These are phyloP conservation scores for Alternaria viburni DNA, from an alignment of 2,329 filamentous ascomycete genomes.

Conservation along the genomic window DNA sequence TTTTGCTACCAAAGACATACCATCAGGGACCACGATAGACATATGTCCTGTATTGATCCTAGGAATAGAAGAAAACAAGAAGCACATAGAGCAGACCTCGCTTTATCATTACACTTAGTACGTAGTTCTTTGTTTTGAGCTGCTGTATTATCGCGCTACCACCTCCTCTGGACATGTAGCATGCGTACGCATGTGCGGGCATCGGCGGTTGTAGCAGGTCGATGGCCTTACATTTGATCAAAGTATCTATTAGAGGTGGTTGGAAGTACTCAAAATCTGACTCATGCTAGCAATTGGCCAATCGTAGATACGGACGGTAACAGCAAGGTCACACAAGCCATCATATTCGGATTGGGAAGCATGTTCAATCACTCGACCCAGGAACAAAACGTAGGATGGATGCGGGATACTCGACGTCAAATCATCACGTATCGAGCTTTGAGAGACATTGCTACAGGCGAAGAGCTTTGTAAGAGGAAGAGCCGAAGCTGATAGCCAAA, in stretches of 20 bases:
- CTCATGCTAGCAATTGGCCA: conserved; percentile 53
- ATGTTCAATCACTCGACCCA: conserved; percentile 65
- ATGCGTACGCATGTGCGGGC: not conserved
- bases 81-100: conserved; percentile 58
- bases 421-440: conserved; percentile 59
- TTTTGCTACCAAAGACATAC: conserved; percentile 56
- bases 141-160: not conserved
- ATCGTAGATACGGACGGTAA: conserved; percentile 27
- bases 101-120: conserved; percentile 66
- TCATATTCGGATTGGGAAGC: conserved; percentile 62
- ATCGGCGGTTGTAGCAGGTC: not conserved
- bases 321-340: conserved; percentile 55
- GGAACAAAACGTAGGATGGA: conserved; percentile 63
- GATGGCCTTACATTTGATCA: not conserved
- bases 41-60: conserved; percentile 61
- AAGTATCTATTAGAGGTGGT: not conserved
- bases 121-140: conserved; percentile 8
- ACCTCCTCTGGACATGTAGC: not conserved
- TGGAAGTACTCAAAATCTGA: conserved; percentile 12
- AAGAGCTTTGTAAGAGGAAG: conserved; percentile 58
- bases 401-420: conserved; percentile 53
- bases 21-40: conserved; percentile 58
- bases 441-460: conserved; percentile 57
- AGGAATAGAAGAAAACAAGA: conserved; percentile 54
- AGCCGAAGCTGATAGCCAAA: not conserved